Conservation (phyloP, 2,329 filamentous ascomycete genomes). For the Ophiocordyceps sinensis region DNA sequence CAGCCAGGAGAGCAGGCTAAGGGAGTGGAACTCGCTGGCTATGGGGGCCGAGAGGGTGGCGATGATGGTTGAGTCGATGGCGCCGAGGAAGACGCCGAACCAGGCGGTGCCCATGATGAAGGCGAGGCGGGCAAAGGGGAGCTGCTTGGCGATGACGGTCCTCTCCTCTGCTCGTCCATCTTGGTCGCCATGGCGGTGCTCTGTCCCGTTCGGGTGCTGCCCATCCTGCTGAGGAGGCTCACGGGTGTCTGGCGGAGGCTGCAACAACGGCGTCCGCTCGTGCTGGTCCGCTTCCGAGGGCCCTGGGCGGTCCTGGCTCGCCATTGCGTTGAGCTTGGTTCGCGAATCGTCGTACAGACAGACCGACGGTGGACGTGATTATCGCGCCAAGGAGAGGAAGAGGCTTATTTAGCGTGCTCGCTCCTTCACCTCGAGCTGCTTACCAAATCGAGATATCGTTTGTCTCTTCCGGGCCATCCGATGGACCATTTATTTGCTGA, state of each 20-base stretch:
- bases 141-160: constrained; percentile 31
- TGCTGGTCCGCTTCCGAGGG: neutral
- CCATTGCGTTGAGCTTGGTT: too few relatives aligned
- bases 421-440: too few relatives aligned
- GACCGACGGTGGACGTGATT: too few relatives aligned
- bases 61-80: constrained; percentile 66
- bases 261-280: neutral
- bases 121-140: constrained; percentile 31
- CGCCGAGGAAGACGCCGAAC: constrained; percentile 48
- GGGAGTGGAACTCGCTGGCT: constrained; percentile 66
- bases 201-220: neutral
- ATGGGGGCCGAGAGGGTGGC: constrained; percentile 77
- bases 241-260: neutral
- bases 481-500: too few relatives aligned
- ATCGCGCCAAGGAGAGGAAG: too few relatives aligned
- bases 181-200: neutral
- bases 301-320: neutral
- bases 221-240: neutral
- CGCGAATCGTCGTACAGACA: too few relatives aligned
- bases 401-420: too few relatives aligned
- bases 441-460: too few relatives aligned
- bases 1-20: constrained; percentile 75
- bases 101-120: constrained; percentile 41
- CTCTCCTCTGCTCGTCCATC: constrained; percentile 14
- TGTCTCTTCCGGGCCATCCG: too few relatives aligned